These are phyloP conservation scores for Sugiyamaella qingdaonensis DNA, from an alignment of 805 yeast genomes.

Conservation along the genomic window DNA sequence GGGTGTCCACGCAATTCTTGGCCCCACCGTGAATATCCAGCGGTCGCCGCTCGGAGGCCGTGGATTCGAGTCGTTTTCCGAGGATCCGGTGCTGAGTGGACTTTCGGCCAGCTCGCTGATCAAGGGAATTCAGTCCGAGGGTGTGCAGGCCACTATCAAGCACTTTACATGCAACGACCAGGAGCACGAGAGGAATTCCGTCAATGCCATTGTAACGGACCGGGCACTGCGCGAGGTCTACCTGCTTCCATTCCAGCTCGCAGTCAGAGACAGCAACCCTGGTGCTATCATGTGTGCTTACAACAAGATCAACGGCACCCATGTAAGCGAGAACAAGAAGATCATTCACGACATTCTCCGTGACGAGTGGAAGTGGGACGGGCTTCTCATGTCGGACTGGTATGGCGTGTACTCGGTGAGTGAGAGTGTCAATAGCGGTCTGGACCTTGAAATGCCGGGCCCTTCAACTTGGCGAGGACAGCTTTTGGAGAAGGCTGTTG, in stretches of 20 bases:
- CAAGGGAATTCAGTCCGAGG: constrained; percentile 50
- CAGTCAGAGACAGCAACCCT: constrained; percentile 50
- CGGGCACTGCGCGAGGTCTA: constrained; percentile 65
- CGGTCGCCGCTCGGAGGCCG: constrained; percentile 60
- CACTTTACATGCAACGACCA: constrained; percentile 62
- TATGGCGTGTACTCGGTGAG: constrained; percentile 49
- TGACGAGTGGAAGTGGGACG: constrained; percentile 55
- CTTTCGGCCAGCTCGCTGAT: constrained; percentile 45
- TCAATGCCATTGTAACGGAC: constrained; percentile 49
- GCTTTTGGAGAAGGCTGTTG: constrained; percentile 41
- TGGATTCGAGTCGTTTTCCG: constrained; percentile 58
- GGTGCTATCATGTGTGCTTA: constrained; percentile 57
- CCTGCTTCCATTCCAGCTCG: constrained; percentile 59
- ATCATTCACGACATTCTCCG: constrained; percentile 46
- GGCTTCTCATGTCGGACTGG: constrained; percentile 63
- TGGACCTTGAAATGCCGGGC: constrained; percentile 69
- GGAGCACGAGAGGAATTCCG: constrained; percentile 50
- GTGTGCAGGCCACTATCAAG: constrained; percentile 54
- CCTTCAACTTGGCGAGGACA: constrained; percentile 45
- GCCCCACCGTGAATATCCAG: constrained; percentile 51
- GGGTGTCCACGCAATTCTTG: constrained; percentile 48
- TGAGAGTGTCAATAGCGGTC: constrained; percentile 49
- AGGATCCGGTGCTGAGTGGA: constrained; percentile 54
- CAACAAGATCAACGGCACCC: constrained; percentile 59
- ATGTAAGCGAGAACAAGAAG: constrained; percentile 45